A percentile compares a stretch with the other conserved stretches of the same genome.
These are phyloP conservation scores for Sclerotinia borealis DNA, from an alignment of 2,329 filamentous ascomycete species.

Conservation along the genomic window DNA sequence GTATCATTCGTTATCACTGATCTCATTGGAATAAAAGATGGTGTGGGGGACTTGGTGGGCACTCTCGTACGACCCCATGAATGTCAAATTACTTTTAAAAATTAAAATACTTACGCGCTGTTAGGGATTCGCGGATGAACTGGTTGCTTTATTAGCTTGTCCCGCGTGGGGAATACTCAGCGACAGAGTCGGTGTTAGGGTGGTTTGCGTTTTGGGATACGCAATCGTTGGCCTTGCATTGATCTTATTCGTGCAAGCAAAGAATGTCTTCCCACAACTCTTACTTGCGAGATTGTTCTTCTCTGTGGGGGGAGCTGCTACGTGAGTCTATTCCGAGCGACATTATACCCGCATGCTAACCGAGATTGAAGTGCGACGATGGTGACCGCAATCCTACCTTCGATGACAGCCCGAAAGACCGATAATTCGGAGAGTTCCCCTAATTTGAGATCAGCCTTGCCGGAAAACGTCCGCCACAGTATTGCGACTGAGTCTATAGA, in stretches of 20 bases:
- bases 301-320: constrained; percentile 84
- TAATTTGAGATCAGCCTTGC: constrained; percentile 11
- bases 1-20: constrained; percentile 82
- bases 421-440: constrained; percentile 21
- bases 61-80: constrained; percentile 45
- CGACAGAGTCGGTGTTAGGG: constrained; percentile 69
- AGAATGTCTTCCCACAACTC: constrained; percentile 82
- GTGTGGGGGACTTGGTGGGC: constrained; percentile 74
- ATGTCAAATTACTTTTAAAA: neutral
- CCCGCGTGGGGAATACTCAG: constrained; percentile 73
- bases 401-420: constrained; percentile 44
- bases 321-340: constrained; percentile 42
- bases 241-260: constrained; percentile 75
- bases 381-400: constrained; percentile 91
- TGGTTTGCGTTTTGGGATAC: constrained; percentile 73
- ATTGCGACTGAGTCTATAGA: constrained; percentile 62
- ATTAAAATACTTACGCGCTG: constrained; percentile 8
- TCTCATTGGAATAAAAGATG: constrained; percentile 65
- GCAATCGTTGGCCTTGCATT: constrained; percentile 71
- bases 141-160: constrained; percentile 75
- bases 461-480: constrained; percentile 40
- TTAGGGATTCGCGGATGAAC: constrained; percentile 71
- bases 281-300: constrained; percentile 81
- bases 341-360: constrained; percentile 10
- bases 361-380: constrained; percentile 62